Percentiles rank a stretch among this genome's conserved stretches.
Conservation (phyloP, 2,329 filamentous ascomycete species). For the Neofusicoccum sp. region DNA sequence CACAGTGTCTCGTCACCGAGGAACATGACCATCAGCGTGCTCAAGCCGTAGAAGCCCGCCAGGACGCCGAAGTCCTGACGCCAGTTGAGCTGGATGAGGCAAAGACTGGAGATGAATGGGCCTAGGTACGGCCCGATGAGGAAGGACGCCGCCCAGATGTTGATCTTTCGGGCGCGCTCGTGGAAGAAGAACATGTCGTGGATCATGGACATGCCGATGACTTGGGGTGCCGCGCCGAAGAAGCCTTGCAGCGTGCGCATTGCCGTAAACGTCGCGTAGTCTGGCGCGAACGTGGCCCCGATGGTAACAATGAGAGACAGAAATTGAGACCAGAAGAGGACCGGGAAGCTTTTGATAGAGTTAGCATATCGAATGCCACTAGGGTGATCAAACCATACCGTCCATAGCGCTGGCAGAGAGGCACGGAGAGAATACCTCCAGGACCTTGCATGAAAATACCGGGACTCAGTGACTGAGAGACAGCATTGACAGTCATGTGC, state of each 20-base stretch:
- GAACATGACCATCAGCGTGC: slow-evolving; percentile 33
- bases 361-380: neutral
- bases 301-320: slow-evolving; percentile 26
- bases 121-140: slow-evolving; percentile 34
- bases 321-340: slow-evolving; percentile 35
- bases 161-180: slow-evolving; percentile 39
- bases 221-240: slow-evolving; percentile 32
- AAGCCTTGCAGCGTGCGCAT: slow-evolving; percentile 32
- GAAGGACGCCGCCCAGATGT: slow-evolving; percentile 26
- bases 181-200: slow-evolving; percentile 45
- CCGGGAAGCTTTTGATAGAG: slow-evolving; percentile 26
- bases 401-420: slow-evolving; percentile 43
- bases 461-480: slow-evolving; percentile 44
- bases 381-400: slow-evolving; percentile 30
- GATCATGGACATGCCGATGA: slow-evolving; percentile 32
- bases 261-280: slow-evolving; percentile 30
- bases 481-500: slow-evolving; percentile 35
- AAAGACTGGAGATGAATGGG: slow-evolving; percentile 29
- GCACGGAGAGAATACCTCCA: slow-evolving; percentile 30
- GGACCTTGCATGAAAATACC: slow-evolving; percentile 25
- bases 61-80: slow-evolving; percentile 29
- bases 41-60: slow-evolving; percentile 40
- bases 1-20: slow-evolving; percentile 41
- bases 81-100: slow-evolving; percentile 14
- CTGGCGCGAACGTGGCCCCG: slow-evolving; percentile 25